phyloP scores from a whole-genome alignment of 805 yeast species.

The Kazachstania viticola region DNA sequence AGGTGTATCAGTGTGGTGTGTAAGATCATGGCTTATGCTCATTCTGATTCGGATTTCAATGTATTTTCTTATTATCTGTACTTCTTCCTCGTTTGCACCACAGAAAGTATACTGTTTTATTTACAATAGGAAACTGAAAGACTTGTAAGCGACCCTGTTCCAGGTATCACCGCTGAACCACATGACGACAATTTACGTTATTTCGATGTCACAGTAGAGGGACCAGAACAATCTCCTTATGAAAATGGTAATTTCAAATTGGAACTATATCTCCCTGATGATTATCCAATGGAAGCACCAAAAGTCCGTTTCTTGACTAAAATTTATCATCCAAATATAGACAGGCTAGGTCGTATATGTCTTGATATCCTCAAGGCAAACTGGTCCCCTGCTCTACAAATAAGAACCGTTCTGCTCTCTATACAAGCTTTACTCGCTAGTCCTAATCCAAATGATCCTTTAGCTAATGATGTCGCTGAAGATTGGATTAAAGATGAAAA shows the following conservation, averaged over 20 bases:
- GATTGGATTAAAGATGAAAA: conserved; percentile 86
- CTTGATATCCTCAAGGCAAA: conserved; percentile 87
- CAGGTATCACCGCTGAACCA: conserved; percentile 88
- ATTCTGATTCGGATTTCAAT: no score
- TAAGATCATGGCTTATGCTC: no score
- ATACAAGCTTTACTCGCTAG: conserved; percentile 90
- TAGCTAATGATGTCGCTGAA: conserved; percentile 95
- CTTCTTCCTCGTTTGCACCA: no score
- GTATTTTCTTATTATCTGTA: no score
- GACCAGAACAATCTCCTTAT: conserved; percentile 86
- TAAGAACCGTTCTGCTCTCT: conserved; percentile 80
- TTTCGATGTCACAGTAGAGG: conserved; percentile 84
- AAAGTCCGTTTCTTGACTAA: conserved; percentile 87
- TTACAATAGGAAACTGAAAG: conserved; percentile 71
- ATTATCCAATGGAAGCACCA: conserved; percentile 97
- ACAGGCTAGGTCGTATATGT: conserved; percentile 89
- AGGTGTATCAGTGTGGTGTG: no score
- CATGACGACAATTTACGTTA: conserved; percentile 90
- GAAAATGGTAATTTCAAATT: conserved; percentile 73
- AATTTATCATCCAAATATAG: conserved; percentile 95
- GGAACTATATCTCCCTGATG: conserved; percentile 88
- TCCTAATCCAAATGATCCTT: conserved; percentile 96
- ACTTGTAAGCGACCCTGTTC: conserved; percentile 86
- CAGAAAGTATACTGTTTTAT: not conserved
- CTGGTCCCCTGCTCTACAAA: conserved; percentile 97